phyloP scores from a whole-genome alignment of 1,284 basidiomycete species.

The Cutaneotrichosporon dermatis region DNA sequence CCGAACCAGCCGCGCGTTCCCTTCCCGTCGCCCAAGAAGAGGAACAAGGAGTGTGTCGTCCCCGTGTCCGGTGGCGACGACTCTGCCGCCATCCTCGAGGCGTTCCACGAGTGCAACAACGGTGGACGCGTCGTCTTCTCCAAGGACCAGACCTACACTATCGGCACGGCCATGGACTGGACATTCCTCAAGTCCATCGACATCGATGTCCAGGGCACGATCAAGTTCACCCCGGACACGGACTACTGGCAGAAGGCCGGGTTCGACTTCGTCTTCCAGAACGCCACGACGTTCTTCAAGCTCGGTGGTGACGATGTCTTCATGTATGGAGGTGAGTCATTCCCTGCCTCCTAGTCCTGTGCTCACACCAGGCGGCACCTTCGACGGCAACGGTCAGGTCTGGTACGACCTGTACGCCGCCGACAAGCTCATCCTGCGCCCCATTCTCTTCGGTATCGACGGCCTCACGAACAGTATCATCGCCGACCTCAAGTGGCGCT shows the following conservation, averaged over 20 bases:
- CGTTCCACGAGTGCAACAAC: background rate
- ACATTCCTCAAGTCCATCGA: slow-evolving; percentile 3
- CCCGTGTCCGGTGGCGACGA: background rate
- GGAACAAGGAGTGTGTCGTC: background rate
- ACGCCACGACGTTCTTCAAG: slow-evolving; percentile 2
- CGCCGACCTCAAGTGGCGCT: background rate
- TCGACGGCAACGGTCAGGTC: slow-evolving; percentile 44
- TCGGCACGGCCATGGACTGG: slow-evolving; percentile 1
- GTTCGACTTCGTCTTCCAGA: slow-evolving; percentile 4
- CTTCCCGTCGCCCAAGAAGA: background rate
- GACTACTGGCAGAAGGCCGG: slow-evolving; percentile 4
- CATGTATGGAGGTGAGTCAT: slow-evolving; percentile 48
- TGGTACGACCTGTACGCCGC: slow-evolving; percentile 56
- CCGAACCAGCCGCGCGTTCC: background rate
- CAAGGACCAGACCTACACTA: slow-evolving; percentile 2
- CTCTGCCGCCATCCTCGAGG: background rate
- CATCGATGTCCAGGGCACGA: slow-evolving; percentile 3
- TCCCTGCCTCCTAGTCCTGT: background rate
- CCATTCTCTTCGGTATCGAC: slow-evolving; percentile 21
- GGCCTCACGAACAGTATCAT: slow-evolving; percentile 1
- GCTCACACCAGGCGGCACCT: slow-evolving; percentile 12
- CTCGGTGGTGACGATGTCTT: slow-evolving; percentile 54
- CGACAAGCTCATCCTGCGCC: slow-evolving; percentile 26
- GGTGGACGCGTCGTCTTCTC: background rate
- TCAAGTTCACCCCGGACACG: slow-evolving; percentile 6